A percentile compares a stretch with the other conserved stretches of the same genome.
Conservation (phyloP, 371 early-diverging fungal species). For the Amoeboaphelidium occidentale region DNA sequence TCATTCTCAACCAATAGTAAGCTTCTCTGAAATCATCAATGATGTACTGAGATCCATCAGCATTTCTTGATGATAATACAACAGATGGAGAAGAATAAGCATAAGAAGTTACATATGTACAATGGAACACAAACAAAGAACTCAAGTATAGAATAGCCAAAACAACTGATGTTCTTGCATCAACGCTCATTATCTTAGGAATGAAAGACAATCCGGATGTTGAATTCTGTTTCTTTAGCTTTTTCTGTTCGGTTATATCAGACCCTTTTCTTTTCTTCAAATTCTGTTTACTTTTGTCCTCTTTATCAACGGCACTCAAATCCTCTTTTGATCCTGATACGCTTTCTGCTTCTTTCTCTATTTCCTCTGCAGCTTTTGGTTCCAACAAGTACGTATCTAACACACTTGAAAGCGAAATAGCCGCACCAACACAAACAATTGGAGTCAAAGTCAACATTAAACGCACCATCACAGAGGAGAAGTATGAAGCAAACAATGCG, state of each 20-base stretch:
- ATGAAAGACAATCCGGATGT: no score
- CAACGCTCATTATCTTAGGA: background rate
- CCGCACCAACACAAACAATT: slow-evolving; percentile 80
- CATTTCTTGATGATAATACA: slow-evolving; percentile 62
- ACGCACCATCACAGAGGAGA: slow-evolving; percentile 99
- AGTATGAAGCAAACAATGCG: slow-evolving; percentile 80
- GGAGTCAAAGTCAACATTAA: slow-evolving; percentile 93
- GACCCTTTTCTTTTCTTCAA: slow-evolving; percentile 18
- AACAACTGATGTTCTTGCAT: background rate
- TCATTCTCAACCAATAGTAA: slow-evolving; percentile 94
- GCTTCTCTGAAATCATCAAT: slow-evolving; percentile 99
- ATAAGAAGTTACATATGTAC: slow-evolving; percentile 91
- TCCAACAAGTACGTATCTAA: slow-evolving; percentile 42
- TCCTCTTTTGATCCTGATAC: background rate
- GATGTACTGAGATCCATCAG: slow-evolving; percentile 68
- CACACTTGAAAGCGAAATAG: slow-evolving; percentile 61
- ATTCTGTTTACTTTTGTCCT: slow-evolving; percentile 16
- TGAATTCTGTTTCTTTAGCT: no score
- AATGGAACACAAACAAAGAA: slow-evolving; percentile 73
- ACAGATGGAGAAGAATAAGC: slow-evolving; percentile 98
- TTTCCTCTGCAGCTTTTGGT: slow-evolving; percentile 4
- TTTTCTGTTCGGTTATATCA: no score
- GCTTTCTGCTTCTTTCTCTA: slow-evolving; percentile 10
- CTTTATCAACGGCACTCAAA: background rate
- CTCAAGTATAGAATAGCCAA: background rate